Evolutionary conservation across 2,329 filamentous ascomycete genomes (phyloP), one percentile per base, ranked within the genome.

Genomic region (Coniella lustricola): DNA sequence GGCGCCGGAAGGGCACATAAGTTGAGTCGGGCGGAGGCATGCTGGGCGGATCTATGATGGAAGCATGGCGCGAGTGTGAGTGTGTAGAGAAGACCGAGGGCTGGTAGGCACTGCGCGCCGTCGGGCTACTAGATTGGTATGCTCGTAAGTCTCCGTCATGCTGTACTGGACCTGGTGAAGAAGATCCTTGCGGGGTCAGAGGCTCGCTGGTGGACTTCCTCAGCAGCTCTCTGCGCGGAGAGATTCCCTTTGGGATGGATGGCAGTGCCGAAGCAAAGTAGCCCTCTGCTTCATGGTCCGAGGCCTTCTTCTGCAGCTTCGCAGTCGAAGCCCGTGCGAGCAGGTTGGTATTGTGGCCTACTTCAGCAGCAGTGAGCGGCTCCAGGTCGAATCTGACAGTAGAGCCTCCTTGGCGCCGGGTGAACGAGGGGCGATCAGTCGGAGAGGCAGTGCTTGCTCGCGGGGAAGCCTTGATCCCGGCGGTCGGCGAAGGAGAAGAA

Each of bases 11-110:
- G 14, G 76, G 73, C 9, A 75, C 62, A 58, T 85, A 88, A 4
- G 81, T 76, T 2, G 77, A 73, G 55, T 87, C 84, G 32, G 80
- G 75, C 3, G 82, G 79, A 4, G 74, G 74, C 61, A 85, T 81
- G 52, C 73, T 69, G 2, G 76, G 76, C 3, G 78, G 75, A 44
- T 84, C 82, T 46, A 74, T 65, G 49, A 80, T 70, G 8, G 77
- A 80, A 20, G 68, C 79, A 20, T 68, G 71, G 14, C 64, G 62
- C 25, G 44, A 47, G 49, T 68, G 62, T 21, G 73, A 70, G 49
- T 66, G 66, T 13, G 57, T 62, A 54, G 76, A 78, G 44, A 68
- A 66, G 50, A 77, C 63, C 31, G 75, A 79, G 2, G 75, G 68
- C 53, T 78, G 74, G 56, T 80, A 80, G n/a, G 70, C 65, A 53